Evolutionary conservation across 305 asterid genomes (phyloP).

Genomic region (Striga hermonthica): DNA sequence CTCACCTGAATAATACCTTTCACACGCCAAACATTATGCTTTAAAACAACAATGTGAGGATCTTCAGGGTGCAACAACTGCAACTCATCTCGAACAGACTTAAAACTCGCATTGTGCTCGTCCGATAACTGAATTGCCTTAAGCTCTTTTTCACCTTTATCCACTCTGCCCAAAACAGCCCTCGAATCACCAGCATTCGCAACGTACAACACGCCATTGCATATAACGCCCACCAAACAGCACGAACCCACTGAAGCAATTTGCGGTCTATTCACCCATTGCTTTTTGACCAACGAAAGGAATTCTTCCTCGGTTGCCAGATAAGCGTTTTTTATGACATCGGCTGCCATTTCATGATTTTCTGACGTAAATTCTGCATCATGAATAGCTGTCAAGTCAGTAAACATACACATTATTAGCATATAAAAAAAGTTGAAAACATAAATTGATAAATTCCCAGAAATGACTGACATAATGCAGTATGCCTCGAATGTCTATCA

Average conservation of each 20-base stretch:
- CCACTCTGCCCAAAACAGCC: conserved; percentile 56
- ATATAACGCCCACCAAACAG: conserved; percentile 65
- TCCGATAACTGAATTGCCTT: conserved; percentile 61
- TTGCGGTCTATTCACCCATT: conserved; percentile 59
- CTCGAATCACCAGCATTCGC: conserved; percentile 81
- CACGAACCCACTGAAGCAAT: conserved; percentile 78
- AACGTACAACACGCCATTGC: conserved; percentile 51
- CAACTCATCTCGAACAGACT: conserved; percentile 61
- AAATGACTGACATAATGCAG: too few relatives aligned
- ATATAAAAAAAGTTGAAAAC: neutral
- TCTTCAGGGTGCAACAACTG: conserved; percentile 61
- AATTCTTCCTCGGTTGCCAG: conserved; percentile 66
- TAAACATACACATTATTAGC: conserved; percentile 34
- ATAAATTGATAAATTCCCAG: too few relatives aligned
- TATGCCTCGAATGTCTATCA: neutral
- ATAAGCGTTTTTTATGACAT: conserved; percentile 59
- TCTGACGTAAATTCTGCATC: conserved; percentile 59
- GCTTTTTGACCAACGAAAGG: conserved; percentile 50
- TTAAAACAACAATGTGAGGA: conserved; percentile 63
- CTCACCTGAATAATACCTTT: conserved; percentile 75
- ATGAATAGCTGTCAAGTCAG: conserved; percentile 41
- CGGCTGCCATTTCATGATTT: conserved; percentile 61
- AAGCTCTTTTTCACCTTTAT: conserved; percentile 38
- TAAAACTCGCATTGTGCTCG: conserved; percentile 63
- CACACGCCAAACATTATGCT: conserved; percentile 79